phyloP scores from a whole-genome alignment of 2,329 filamentous ascomycete species.

The Cladosporium colombiae region DNA sequence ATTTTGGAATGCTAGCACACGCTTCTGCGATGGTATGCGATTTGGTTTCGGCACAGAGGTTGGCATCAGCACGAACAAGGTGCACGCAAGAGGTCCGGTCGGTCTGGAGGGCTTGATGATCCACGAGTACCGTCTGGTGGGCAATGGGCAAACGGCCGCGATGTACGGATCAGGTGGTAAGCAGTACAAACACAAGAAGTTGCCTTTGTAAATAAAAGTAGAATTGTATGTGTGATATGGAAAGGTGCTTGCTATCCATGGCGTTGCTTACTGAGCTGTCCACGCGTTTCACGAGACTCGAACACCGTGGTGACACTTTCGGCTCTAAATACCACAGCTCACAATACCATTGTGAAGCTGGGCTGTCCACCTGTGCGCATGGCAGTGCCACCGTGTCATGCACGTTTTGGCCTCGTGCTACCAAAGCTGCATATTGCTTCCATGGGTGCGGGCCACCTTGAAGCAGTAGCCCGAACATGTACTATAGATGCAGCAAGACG shows the following conservation, averaged over 20 bases:
- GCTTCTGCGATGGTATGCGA: slow-evolving; percentile 94
- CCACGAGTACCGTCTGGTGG: slow-evolving; percentile 92
- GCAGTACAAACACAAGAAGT: slow-evolving; percentile 57
- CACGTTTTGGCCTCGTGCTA: background rate
- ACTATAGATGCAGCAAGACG: background rate
- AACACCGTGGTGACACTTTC: background rate
- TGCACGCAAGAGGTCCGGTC: slow-evolving; percentile 89
- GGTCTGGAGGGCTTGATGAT: slow-evolving; percentile 93
- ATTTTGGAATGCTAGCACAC: slow-evolving; percentile 95
- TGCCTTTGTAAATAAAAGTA: slow-evolving; percentile 38
- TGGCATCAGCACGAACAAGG: slow-evolving; percentile 98
- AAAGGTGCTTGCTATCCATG: background rate
- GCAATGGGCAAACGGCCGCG: slow-evolving; percentile 76
- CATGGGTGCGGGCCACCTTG: background rate
- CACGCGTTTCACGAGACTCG: background rate
- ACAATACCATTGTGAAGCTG: slow-evolving; percentile 4
- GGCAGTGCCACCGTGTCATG: background rate
- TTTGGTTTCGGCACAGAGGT: slow-evolving; percentile 98
- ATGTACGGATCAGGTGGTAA: slow-evolving; percentile 65
- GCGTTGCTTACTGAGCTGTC: background rate
- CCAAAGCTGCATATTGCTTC: background rate
- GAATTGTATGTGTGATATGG: background rate
- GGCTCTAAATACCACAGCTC: background rate
- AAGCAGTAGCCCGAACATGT: background rate
- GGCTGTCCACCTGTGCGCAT: too few species aligned